phyloP scores from a whole-genome alignment of 2,329 filamentous ascomycete genomes.

The Coniella lustricola region DNA sequence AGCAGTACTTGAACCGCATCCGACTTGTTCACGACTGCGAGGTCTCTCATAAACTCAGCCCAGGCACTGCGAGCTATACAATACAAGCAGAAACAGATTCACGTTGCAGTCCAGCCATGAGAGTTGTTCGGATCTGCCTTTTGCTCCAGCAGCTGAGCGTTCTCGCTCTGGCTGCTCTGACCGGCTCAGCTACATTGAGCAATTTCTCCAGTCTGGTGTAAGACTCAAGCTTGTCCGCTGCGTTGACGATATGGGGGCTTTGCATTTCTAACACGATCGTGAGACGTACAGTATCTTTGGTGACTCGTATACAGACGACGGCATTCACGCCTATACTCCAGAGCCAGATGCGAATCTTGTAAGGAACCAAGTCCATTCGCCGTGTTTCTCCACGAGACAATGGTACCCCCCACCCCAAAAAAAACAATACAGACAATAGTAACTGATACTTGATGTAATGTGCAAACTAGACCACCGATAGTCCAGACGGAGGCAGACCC shows the following conservation, averaged over 20 bases:
- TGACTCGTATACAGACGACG: constrained; percentile 14
- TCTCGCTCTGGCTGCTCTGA: neutral
- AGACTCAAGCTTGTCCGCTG: no score
- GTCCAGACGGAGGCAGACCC: constrained; percentile 12
- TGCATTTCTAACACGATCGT: neutral
- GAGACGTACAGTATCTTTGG: constrained; percentile 8
- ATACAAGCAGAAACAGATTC: no score
- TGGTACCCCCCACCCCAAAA: no score
- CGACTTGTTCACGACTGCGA: no score
- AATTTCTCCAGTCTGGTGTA: constrained; percentile 12
- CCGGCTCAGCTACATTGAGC: constrained; percentile 10
- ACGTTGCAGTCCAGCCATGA: neutral
- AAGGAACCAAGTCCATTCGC: neutral
- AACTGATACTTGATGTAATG: no score
- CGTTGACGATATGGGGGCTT: no score
- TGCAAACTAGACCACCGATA: constrained; percentile 10
- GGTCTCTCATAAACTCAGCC: no score
- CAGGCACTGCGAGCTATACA: no score
- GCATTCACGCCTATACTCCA: constrained; percentile 11
- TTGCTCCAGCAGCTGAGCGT: neutral
- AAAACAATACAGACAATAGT: no score
- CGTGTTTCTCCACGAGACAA: no score
- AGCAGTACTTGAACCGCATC: no score
- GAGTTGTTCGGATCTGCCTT: neutral
- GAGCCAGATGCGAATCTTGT: constrained; percentile 4